Evolutionary conservation across 2,329 filamentous ascomycete species (phyloP).

Genomic region (Trichoderma hamatum): DNA sequence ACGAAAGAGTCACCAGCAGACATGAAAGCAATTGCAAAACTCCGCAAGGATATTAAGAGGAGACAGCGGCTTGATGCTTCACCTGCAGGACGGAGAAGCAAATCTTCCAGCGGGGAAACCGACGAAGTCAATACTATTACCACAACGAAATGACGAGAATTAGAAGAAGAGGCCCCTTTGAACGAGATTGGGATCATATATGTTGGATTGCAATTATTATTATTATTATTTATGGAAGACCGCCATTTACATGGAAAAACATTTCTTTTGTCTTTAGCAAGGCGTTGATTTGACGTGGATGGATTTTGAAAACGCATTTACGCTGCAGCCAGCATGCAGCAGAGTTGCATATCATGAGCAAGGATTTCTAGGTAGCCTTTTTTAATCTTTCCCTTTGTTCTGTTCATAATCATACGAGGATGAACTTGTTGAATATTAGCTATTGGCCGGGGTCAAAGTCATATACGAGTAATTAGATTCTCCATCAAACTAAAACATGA

Average conservation of each 20-base stretch:
- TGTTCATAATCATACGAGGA: not conserved
- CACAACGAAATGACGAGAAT: conserved; percentile 2
- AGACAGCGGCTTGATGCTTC: conserved; percentile 1
- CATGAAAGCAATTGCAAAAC: conserved; percentile 22
- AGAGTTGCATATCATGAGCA: conserved; percentile 10
- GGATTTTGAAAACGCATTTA: not conserved
- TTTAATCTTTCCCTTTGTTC: not conserved
- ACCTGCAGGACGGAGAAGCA: conserved; percentile 3
- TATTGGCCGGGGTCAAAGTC: not conserved
- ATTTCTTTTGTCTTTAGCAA: conserved; percentile 8
- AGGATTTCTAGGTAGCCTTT: not conserved
- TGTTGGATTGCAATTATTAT: not conserved
- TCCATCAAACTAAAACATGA: not conserved
- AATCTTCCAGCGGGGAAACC: not conserved
- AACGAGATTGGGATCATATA: not conserved
- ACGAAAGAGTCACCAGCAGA: not conserved
- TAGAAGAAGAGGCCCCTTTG: not conserved
- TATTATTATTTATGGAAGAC: not conserved
- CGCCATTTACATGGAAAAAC: not conserved
- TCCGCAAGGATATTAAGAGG: conserved; percentile 22
- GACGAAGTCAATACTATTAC: not conserved
- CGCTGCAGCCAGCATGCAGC: not conserved
- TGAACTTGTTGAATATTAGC: not conserved
- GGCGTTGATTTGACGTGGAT: not conserved
- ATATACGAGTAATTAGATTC: not conserved